These are phyloP conservation scores for Acanthamoeba castellanii DNA, from an alignment of 208 protist genomes.

Conservation along the genomic window DNA sequence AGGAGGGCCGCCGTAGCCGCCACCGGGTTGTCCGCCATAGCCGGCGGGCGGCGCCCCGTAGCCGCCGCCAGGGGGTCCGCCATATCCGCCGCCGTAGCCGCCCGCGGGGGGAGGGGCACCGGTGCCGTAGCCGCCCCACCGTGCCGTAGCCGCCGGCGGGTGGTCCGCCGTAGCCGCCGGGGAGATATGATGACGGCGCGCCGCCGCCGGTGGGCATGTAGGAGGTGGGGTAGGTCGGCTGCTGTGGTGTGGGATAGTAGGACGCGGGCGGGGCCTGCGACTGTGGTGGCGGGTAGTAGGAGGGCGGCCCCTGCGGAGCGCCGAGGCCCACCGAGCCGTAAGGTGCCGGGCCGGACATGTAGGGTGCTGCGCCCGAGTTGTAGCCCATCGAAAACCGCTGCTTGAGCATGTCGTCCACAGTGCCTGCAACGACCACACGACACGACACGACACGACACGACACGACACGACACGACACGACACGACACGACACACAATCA, in stretches of 20 bases:
- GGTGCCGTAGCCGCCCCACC: not conserved
- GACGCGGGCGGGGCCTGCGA: not conserved
- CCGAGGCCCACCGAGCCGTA: not conserved
- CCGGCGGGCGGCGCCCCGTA: not conserved
- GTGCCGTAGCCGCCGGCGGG: not conserved
- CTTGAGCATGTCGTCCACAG: constrained; percentile 58
- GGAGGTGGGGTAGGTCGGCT: not conserved
- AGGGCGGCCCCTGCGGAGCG: not conserved
- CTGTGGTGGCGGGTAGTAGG: constrained; percentile 1
- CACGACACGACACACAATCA: not conserved
- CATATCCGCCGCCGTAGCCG: not conserved
- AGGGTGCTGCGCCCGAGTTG: not conserved
- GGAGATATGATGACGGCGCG: not conserved
- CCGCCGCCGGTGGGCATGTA: not conserved
- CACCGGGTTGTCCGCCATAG: not conserved
- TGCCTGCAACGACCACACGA: not conserved
- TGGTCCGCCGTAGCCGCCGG: not conserved
- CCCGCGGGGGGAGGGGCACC: not conserved
- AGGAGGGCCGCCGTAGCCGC: not conserved
- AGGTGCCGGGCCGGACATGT: not conserved
- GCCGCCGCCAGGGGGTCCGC: not conserved
- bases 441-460: not conserved
- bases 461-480: not conserved
- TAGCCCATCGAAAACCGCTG: constrained; percentile 60
- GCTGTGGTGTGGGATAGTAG: not conserved